Evolutionary conservation across 1,284 basidiomycete species (phyloP).

Genomic region (Trichosporon ovoides): DNA sequence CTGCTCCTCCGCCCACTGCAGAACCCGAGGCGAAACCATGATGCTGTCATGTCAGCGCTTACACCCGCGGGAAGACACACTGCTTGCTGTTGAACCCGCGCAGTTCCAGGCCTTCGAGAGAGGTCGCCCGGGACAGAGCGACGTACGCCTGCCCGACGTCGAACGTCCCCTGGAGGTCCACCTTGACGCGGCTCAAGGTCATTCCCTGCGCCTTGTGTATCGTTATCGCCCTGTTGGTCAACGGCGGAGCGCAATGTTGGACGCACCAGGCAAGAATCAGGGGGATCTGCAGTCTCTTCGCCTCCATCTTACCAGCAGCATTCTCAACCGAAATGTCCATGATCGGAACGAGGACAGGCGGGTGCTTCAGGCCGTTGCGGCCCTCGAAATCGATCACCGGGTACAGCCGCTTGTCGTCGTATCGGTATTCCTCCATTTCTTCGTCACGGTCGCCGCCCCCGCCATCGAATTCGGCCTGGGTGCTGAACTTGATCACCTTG

Average conservation of each 20-base stretch:
- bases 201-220: slow-evolving; percentile 48
- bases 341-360: neutral
- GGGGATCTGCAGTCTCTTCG: slow-evolving; percentile 10
- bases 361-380: slow-evolving; percentile 2
- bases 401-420: slow-evolving; percentile 16
- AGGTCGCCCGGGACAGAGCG: slow-evolving; percentile 36
- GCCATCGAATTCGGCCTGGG: neutral
- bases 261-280: slow-evolving; percentile 17
- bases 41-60: slow-evolving; percentile 7
- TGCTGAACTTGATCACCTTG: slow-evolving; percentile 1
- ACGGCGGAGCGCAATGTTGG: neutral
- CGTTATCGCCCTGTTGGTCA: slow-evolving; percentile 29
- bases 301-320: neutral
- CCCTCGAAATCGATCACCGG: slow-evolving; percentile 34
- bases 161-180: slow-evolving; percentile 51
- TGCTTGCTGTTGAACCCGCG: neutral
- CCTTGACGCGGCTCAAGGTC: slow-evolving; percentile 65
- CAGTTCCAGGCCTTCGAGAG: slow-evolving; percentile 32
- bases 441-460: neutral
- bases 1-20: slow-evolving; percentile 10
- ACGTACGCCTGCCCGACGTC: slow-evolving; percentile 41
- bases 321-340: slow-evolving; percentile 4
- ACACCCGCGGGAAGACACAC: neutral
- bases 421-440: neutral
- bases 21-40: slow-evolving; percentile 8